These are phyloP conservation scores for Diospyros lotus DNA, from an alignment of 148 eudicot species.

Conservation along the genomic window DNA sequence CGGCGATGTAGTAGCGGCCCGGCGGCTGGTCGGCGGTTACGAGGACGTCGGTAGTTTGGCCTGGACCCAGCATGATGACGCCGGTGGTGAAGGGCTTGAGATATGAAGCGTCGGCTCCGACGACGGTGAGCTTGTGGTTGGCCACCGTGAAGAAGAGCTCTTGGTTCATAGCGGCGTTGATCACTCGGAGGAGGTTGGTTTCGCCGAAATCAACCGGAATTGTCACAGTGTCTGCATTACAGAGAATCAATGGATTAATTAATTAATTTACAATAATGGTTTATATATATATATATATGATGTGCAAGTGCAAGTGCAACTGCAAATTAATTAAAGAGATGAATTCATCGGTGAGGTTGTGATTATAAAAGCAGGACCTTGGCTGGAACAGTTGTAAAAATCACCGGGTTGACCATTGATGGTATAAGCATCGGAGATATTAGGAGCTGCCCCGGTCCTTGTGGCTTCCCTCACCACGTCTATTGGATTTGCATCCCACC, in stretches of 20 bases:
- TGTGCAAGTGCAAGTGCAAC: too few species aligned
- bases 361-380: slow-evolving; percentile 35
- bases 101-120: slow-evolving; percentile 82
- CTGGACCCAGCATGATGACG: slow-evolving; percentile 69
- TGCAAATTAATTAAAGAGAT: too few species aligned
- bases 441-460: slow-evolving; percentile 67
- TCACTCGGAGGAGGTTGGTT: slow-evolving; percentile 57
- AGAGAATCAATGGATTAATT: neutral
- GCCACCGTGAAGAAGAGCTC: slow-evolving; percentile 72
- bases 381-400: slow-evolving; percentile 58
- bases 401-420: slow-evolving; percentile 71
- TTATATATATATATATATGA: too few species aligned
- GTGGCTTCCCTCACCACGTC: slow-evolving; percentile 53
- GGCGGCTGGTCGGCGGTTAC: slow-evolving; percentile 55
- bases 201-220: slow-evolving; percentile 58
- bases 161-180: slow-evolving; percentile 72
- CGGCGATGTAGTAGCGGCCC: slow-evolving; percentile 57
- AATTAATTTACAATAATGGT: too few species aligned
- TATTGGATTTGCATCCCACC: slow-evolving; percentile 76
- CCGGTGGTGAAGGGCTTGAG: slow-evolving; percentile 59
- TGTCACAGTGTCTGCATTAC: slow-evolving; percentile 40
- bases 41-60: slow-evolving; percentile 76
- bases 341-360: too few species aligned
- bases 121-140: slow-evolving; percentile 57
- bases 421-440: slow-evolving; percentile 66